Conservation (phyloP, 306 rosid species). For the Corylus americana region DNA sequence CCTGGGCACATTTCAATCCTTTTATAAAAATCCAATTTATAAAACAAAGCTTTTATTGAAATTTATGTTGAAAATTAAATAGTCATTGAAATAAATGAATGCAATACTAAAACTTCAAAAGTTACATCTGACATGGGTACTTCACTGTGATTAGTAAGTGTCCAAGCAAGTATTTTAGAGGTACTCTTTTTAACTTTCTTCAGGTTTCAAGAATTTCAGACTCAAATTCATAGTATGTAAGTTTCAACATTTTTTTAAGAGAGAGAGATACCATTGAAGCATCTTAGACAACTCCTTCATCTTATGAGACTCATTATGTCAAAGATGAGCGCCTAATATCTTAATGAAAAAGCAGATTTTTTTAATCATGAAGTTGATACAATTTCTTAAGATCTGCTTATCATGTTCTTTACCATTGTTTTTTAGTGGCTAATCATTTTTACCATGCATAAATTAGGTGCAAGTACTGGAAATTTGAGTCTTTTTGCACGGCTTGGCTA, state of each 20-base stretch:
- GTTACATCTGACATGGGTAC: neutral
- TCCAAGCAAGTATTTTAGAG: neutral
- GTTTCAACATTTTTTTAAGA: neutral
- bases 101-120: neutral
- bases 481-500: neutral
- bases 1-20: neutral
- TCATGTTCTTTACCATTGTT: neutral
- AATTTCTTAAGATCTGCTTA: neutral
- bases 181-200: neutral
- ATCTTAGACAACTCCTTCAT: neutral
- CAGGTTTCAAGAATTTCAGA: neutral
- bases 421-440: neutral
- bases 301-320: neutral
- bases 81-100: neutral
- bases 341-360: neutral
- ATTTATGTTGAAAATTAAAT: neutral
- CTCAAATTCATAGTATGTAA: neutral
- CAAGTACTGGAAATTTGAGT: neutral
- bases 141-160: neutral
- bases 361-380: neutral
- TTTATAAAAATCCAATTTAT: neutral
- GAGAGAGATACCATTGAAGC: neutral
- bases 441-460: neutral
- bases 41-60: neutral
- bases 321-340: conserved; percentile 21